phyloP scores from a whole-genome alignment of 164 flowering plant species.

The Vitis rupestris region DNA sequence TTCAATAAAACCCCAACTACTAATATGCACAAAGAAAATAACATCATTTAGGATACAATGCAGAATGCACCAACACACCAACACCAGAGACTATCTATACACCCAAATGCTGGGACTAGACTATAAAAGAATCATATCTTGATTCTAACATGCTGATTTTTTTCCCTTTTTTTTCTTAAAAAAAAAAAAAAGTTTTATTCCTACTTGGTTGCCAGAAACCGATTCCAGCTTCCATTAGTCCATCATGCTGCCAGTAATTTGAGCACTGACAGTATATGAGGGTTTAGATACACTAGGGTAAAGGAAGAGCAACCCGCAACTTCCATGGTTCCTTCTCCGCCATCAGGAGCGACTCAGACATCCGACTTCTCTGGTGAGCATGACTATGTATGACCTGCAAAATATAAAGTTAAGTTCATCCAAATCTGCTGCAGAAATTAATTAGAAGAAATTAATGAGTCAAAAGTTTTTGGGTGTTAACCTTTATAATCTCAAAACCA shows the following conservation, averaged over 20 bases:
- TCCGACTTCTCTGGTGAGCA: constrained; percentile 65
- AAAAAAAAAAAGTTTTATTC: constrained; percentile 11
- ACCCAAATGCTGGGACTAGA: constrained; percentile 36
- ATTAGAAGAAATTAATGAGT: too few relatives aligned
- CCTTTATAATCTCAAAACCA: too few relatives aligned
- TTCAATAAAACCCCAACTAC: constrained; percentile 1
- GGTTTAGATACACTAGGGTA: constrained; percentile 40
- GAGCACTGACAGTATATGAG: constrained; percentile 32
- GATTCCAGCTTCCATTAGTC: constrained; percentile 49
- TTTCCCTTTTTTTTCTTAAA: constrained; percentile 15
- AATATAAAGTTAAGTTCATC: neutral
- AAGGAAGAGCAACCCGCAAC: constrained; percentile 43
- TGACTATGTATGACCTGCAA: constrained; percentile 74
- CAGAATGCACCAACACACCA: constrained; percentile 13
- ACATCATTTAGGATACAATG: constrained; percentile 7
- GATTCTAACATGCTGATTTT: constrained; percentile 43
- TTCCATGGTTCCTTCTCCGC: constrained; percentile 41
- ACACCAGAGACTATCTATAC: constrained; percentile 28
- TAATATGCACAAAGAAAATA: constrained; percentile 28
- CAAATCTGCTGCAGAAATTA: too few relatives aligned
- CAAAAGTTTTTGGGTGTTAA: too few relatives aligned
- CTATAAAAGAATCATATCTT: constrained; percentile 56
- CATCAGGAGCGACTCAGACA: constrained; percentile 52
- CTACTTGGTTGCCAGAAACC: constrained; percentile 55
- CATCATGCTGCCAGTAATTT: constrained; percentile 33